These are phyloP conservation scores for Metschnikowia colocasiae DNA, from an alignment of 805 yeast species.

Conservation along the genomic window DNA sequence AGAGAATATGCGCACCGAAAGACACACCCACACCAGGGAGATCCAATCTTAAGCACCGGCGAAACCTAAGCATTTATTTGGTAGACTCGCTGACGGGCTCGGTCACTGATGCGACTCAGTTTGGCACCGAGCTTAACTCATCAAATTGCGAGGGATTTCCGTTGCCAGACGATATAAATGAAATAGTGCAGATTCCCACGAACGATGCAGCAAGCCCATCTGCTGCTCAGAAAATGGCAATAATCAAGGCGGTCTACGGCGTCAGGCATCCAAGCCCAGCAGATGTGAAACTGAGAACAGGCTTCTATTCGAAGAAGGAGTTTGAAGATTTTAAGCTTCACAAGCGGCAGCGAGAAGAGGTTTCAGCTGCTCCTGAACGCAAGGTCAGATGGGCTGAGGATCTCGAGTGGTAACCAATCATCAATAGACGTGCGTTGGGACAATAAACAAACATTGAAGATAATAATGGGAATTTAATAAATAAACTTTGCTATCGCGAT, in stretches of 20 bases:
- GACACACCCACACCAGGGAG: conserved; percentile 22
- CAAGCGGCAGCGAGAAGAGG: conserved; percentile 19
- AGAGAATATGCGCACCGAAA: conserved; percentile 44
- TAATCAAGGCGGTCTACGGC: conserved; percentile 31
- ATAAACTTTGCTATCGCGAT: neutral
- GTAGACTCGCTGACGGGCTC: conserved; percentile 63
- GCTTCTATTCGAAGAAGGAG: conserved; percentile 32
- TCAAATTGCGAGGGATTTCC: conserved; percentile 60
- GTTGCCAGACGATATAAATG: conserved; percentile 54
- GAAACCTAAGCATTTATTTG: conserved; percentile 38
- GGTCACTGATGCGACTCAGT: conserved; percentile 60
- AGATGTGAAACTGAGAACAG: conserved; percentile 4
- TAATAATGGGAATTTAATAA: neutral
- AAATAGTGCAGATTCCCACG: conserved; percentile 58
- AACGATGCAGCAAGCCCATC: conserved; percentile 20
- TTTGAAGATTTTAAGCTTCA: conserved; percentile 21
- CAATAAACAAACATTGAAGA: conserved; percentile 1
- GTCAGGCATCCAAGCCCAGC: neutral
- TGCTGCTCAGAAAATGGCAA: conserved; percentile 34
- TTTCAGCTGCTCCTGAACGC: conserved; percentile 13
- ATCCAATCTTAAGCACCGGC: conserved; percentile 29
- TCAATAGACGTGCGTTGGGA: neutral
- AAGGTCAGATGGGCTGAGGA: conserved; percentile 32
- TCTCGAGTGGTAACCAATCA: conserved; percentile 30
- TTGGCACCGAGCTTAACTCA: conserved; percentile 66